Conservation (phyloP, 306 rosid genomes). For the Acmispon strigosus region DNA sequence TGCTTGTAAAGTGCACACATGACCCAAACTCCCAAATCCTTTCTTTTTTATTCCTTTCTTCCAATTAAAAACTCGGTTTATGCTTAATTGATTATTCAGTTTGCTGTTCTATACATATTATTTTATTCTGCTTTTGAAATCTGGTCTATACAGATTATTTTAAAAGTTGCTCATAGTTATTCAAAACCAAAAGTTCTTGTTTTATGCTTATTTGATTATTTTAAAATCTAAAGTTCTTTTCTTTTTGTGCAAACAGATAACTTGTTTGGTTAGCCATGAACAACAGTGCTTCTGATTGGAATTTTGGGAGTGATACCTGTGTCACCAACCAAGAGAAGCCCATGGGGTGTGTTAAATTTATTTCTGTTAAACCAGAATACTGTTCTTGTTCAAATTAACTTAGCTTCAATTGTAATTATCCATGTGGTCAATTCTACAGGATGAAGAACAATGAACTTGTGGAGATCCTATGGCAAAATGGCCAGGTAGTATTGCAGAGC, state of each 20-base stretch:
- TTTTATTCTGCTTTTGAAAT: conserved; percentile 23
- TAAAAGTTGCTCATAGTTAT: too few relatives aligned
- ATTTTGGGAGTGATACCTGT: conserved; percentile 50
- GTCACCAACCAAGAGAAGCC: conserved; percentile 53
- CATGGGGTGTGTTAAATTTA: conserved; percentile 51
- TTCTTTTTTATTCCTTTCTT: conserved; percentile 4
- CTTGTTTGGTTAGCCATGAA: conserved; percentile 51
- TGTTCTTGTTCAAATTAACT: conserved; percentile 10
- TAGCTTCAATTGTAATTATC: conserved; percentile 10
- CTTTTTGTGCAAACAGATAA: conserved; percentile 32
- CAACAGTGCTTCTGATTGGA: conserved; percentile 56
- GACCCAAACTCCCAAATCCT: not conserved
- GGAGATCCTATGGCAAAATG: conserved; percentile 85
- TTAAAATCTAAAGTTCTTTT: conserved; percentile 11
- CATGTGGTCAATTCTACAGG: conserved; percentile 44
- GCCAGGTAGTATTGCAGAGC: conserved; percentile 73
- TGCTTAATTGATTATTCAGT: conserved; percentile 20
- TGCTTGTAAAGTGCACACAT: conserved; percentile 26
- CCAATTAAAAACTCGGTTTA: not conserved
- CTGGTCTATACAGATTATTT: not conserved
- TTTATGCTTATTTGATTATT: not conserved
- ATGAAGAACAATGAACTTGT: conserved; percentile 62
- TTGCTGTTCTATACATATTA: not conserved
- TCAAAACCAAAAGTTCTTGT: too few relatives aligned
- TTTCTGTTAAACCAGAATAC: conserved; percentile 11